Conservation (phyloP, 495 filamentous ascomycete genomes). For the Alectoria sarmentosa region DNA sequence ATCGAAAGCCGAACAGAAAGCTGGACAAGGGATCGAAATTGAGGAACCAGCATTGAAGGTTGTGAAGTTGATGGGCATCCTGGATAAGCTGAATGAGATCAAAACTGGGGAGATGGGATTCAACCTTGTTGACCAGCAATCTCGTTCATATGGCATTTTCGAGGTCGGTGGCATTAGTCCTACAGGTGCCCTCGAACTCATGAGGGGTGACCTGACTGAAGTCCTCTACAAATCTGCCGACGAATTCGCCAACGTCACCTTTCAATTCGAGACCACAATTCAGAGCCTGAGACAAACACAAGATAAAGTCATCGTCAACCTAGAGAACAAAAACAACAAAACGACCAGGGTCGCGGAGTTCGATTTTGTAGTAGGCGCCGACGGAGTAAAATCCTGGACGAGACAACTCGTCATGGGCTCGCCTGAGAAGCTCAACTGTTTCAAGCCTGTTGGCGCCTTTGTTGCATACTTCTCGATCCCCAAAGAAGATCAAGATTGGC, state of each 20-base stretch:
- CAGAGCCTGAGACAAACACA: constrained; percentile 22
- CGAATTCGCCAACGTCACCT: constrained; percentile 20
- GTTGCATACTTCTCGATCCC: constrained; percentile 25
- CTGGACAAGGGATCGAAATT: constrained; percentile 22
- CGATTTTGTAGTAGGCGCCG: constrained; percentile 20
- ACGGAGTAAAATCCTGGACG: constrained; percentile 22
- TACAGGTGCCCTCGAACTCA: constrained; percentile 22
- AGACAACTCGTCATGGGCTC: constrained; percentile 20
- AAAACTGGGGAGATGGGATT: constrained; percentile 19
- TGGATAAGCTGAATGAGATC: constrained; percentile 15
- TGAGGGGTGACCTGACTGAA: constrained; percentile 22
- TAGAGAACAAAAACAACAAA: constrained; percentile 24
- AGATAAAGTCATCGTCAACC: constrained; percentile 26
- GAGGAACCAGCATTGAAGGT: constrained; percentile 21
- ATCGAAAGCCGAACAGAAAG: constrained; percentile 20
- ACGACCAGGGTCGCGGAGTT: constrained; percentile 32
- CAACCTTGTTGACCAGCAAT: constrained; percentile 18
- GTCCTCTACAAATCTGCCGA: constrained; percentile 20
- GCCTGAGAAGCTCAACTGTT: constrained; percentile 15
- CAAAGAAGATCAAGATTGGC: constrained; percentile 18
- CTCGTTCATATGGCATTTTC: constrained; percentile 17
- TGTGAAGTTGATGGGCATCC: constrained; percentile 19
- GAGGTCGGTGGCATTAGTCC: constrained; percentile 15
- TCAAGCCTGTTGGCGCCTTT: constrained; percentile 21
- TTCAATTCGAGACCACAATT: constrained; percentile 9